Percentiles rank a stretch among this genome's conserved stretches.
Evolutionary conservation across 1,284 basidiomycete species (phyloP).

Genomic region (Ganoderma boninense): DNA sequence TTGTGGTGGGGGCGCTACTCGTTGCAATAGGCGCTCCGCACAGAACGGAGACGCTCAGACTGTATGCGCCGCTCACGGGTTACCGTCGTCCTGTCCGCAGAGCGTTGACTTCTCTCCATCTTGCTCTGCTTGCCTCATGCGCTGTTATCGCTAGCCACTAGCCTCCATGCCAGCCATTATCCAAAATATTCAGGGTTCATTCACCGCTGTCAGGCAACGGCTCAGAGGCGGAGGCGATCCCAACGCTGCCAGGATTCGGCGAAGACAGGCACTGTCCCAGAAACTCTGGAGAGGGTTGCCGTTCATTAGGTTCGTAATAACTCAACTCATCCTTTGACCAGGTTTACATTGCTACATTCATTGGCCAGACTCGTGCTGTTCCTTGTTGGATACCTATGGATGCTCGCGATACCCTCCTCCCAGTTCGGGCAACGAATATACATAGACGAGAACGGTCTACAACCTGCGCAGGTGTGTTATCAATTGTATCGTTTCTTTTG

Average conservation of each 20-base stretch:
- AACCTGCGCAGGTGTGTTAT: conserved; percentile 79
- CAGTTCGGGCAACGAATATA: conserved; percentile 76
- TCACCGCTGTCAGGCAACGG: conserved; percentile 5
- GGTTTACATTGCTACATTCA: not conserved
- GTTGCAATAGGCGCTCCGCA: not conserved
- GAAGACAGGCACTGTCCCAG: conserved; percentile 46
- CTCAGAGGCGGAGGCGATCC: conserved; percentile 36
- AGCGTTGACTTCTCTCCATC: not conserved
- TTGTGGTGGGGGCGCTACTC: too few relatives aligned
- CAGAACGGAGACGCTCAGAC: not conserved
- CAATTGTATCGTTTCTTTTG: conserved; percentile 19
- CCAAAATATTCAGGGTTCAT: not conserved
- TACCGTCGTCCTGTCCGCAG: not conserved
- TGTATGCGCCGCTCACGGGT: not conserved
- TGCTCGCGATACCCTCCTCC: conserved; percentile 73
- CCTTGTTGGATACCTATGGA: conserved; percentile 75
- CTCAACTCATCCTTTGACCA: not conserved
- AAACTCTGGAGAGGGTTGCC: conserved; percentile 30
- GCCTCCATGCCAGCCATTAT: not conserved
- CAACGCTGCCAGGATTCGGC: conserved; percentile 48
- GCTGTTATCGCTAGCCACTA: not conserved
- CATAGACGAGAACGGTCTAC: conserved; percentile 93
- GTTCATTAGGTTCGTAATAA: conserved; percentile 17
- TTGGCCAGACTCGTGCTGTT: conserved; percentile 61
- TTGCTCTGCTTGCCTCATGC: not conserved